Base-by-base conservation (phyloP, 2,329 filamentous ascomycete species). In the Harringtonia aguacate region DNA sequence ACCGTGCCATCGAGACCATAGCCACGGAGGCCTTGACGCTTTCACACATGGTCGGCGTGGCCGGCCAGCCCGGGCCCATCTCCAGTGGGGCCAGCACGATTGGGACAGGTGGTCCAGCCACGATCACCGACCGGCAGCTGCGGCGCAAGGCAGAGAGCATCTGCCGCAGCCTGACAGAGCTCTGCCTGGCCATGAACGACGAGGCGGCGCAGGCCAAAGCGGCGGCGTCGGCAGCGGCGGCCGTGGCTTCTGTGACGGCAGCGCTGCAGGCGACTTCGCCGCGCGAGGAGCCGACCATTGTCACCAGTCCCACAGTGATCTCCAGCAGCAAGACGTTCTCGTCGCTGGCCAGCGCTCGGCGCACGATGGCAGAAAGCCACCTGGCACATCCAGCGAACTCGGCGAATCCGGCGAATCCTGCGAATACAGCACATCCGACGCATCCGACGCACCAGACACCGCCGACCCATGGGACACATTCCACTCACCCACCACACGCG, bases 141-240 rank as follows among this genome's bases (percentile, higher is more conserved):
- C 79, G 88, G 39, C 79, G 90, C 49, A 95, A 95, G 62, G 86
- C 87, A 24, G 90, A 98, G 58, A 88, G 84, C 56, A 79, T 98
- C 58, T 97, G 92, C 60, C 83, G 90, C 43, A 92, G 85, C 56
- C 66, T 98, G 51, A 97, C 90, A 0, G 92, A 98, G 61, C 71
- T 98, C 8, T 95, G 87, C 58, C 75, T 98, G 45, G 85, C 88
- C 1, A 67, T 98, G 43, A 80, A 81, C 27, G 84, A 86, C 50
- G 75, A 78, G 34, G 59, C 58, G 4, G 56, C 59, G 2, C 63
- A 63, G 41, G 49, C 52, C 17, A 68, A 66, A 49, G 27, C 48
- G 50, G 24, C 61, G 7, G 35, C 39, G 5, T 20, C 41, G 2
- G 28, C 49, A 2, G 34, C 39, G 2, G 47, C 45, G 3, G 43